Conservation (phyloP, 148 eudicot genomes). For the Rhododendron mucronatum region DNA sequence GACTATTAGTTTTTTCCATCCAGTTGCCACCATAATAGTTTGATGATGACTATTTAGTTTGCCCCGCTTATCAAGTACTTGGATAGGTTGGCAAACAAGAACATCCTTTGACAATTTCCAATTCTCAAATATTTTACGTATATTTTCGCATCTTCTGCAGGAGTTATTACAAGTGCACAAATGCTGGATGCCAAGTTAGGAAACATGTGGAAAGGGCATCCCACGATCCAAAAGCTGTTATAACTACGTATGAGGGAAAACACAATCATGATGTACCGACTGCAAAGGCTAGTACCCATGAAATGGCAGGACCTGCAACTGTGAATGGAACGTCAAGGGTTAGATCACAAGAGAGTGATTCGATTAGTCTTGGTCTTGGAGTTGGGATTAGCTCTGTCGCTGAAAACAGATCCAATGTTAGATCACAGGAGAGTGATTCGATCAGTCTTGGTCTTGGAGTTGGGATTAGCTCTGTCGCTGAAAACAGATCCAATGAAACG, state of each 20-base stretch:
- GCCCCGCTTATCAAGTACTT: not conserved
- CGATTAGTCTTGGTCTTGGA: conserved; percentile 14
- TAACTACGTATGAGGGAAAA: conserved; percentile 27
- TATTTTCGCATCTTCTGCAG: not conserved
- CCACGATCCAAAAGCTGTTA: conserved; percentile 29
- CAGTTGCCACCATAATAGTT: not conserved
- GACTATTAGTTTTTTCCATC: not conserved
- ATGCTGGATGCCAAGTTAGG: conserved; percentile 23
- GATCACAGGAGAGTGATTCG: not conserved
- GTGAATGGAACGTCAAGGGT: not conserved
- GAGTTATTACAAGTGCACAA: conserved; percentile 31
- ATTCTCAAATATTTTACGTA: not conserved
- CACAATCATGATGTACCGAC: conserved; percentile 23
- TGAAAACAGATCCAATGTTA: conserved; percentile 17
- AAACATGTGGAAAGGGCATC: conserved; percentile 33
- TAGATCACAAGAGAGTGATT: not conserved
- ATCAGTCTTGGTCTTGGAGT: conserved; percentile 17
- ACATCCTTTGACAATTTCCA: not conserved
- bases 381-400: conserved; percentile 16
- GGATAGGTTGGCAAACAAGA: not conserved
- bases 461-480: conserved; percentile 20
- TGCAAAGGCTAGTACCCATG: conserved; percentile 3
- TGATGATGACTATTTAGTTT: not conserved
- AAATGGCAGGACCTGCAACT: not conserved
- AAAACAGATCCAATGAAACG: conserved; percentile 20